These are phyloP conservation scores for Tagetes erecta DNA, from an alignment of 129 eudicot genomes.

Conservation along the genomic window DNA sequence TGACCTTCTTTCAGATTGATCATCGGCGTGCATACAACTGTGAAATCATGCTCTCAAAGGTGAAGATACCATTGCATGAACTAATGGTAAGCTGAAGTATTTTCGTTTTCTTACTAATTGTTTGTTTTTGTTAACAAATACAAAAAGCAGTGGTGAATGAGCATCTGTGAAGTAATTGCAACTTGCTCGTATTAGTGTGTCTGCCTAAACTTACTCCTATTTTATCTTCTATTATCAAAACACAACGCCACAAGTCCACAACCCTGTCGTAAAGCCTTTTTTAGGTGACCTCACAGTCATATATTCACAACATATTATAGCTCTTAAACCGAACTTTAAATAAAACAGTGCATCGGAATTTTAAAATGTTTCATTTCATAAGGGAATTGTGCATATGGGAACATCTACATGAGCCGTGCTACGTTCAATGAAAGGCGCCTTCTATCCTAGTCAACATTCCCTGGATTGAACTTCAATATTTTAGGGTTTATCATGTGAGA, in stretches of 20 bases:
- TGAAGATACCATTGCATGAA: constrained; percentile 88
- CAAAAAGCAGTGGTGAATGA: not conserved
- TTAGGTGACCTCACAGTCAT: too few relatives aligned
- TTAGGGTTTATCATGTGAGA: too few relatives aligned
- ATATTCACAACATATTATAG: too few relatives aligned
- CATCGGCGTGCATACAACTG: constrained; percentile 91
- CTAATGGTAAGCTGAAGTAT: constrained; percentile 65
- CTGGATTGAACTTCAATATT: too few relatives aligned
- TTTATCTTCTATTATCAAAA: not conserved
- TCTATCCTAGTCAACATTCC: too few relatives aligned
- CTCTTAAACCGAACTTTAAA: too few relatives aligned
- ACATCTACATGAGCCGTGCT: too few relatives aligned
- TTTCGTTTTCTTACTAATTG: constrained; percentile 12
- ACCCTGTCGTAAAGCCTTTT: not conserved
- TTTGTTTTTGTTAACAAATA: not conserved
- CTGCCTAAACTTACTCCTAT: not conserved
- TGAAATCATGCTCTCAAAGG: constrained; percentile 95
- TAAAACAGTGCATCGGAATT: too few relatives aligned
- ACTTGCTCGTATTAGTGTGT: not conserved
- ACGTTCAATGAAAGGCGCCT: too few relatives aligned
- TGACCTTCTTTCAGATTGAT: constrained; percentile 63
- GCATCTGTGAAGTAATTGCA: not conserved
- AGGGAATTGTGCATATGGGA: too few relatives aligned
- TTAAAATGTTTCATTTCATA: too few relatives aligned
- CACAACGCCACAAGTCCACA: not conserved